Percentiles rank a stretch among this genome's conserved stretches.
Evolutionary conservation across 352 stramenopile species (phyloP).

Genomic region (Phytophthora tubulina): DNA sequence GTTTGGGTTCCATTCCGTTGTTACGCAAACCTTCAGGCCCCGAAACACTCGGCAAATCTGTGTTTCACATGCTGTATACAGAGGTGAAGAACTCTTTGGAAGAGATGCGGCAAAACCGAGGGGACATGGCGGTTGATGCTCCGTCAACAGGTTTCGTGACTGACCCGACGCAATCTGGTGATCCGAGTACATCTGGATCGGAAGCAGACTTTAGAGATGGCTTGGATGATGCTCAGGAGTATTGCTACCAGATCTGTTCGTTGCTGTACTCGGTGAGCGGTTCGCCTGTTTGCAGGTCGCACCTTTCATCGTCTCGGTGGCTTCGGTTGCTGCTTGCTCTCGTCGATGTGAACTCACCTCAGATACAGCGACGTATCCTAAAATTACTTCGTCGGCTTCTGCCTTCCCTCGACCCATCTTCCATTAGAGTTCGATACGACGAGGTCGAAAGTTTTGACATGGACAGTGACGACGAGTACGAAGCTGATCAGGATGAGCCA

Average conservation of each 20-base stretch:
- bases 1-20: slow-evolving; percentile 77
- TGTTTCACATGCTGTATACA: slow-evolving; percentile 93
- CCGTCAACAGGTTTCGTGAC: slow-evolving; percentile 38
- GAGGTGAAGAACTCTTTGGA: slow-evolving; percentile 90
- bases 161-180: slow-evolving; percentile 54
- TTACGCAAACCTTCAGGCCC: slow-evolving; percentile 86
- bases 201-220: slow-evolving; percentile 48
- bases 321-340: slow-evolving; percentile 85
- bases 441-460: slow-evolving; percentile 81
- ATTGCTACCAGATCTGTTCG: slow-evolving; percentile 92
- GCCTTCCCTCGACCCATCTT: slow-evolving; percentile 72
- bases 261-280: slow-evolving; percentile 90
- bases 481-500: slow-evolving; percentile 58
- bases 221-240: slow-evolving; percentile 77
- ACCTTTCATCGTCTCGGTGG: slow-evolving; percentile 87
- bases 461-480: slow-evolving; percentile 85
- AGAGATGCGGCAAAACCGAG: slow-evolving; percentile 61
- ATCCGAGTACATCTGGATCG: slow-evolving; percentile 48
- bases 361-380: slow-evolving; percentile 84
- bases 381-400: slow-evolving; percentile 86
- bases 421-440: slow-evolving; percentile 71
- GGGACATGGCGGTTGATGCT: slow-evolving; percentile 22
- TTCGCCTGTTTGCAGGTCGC: slow-evolving; percentile 79
- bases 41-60: slow-evolving; percentile 90
- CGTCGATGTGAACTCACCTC: slow-evolving; percentile 73